These are phyloP conservation scores for Mycena polygramma DNA, from an alignment of 768 basidiomycete species.

Conservation along the genomic window DNA sequence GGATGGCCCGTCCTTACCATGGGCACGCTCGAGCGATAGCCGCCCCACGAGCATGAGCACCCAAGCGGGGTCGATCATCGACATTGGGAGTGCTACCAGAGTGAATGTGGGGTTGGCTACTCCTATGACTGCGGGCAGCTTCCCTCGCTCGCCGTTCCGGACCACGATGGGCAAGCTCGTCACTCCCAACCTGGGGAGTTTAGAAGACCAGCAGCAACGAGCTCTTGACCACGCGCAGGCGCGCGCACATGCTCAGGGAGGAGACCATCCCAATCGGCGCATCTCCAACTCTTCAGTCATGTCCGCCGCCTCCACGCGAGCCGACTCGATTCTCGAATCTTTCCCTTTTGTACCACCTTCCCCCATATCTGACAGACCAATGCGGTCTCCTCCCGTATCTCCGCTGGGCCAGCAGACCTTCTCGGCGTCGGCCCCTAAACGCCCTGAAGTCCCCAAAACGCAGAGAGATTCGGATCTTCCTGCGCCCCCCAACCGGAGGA, in stretches of 20 bases:
- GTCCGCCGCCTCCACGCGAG: slow-evolving; percentile 77
- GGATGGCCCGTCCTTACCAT: slow-evolving; percentile 56
- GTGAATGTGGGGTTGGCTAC: slow-evolving; percentile 70
- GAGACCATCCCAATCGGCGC: slow-evolving; percentile 58
- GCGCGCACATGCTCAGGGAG: slow-evolving; percentile 66
- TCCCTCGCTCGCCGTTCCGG: slow-evolving; percentile 63
- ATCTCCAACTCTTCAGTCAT: slow-evolving; percentile 76
- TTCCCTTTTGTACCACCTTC: slow-evolving; percentile 94
- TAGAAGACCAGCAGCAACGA: slow-evolving; percentile 78
- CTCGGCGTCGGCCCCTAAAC: slow-evolving; percentile 30
- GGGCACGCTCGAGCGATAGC: slow-evolving; percentile 56
- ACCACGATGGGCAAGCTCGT: slow-evolving; percentile 76
- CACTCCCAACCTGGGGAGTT: slow-evolving; percentile 55
- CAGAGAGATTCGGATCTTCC: slow-evolving; percentile 50
- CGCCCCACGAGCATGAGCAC: slow-evolving; percentile 75
- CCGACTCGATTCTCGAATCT: slow-evolving; percentile 87
- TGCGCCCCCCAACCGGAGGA: slow-evolving; percentile 70
- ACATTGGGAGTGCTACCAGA: slow-evolving; percentile 75
- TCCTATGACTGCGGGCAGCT: slow-evolving; percentile 49
- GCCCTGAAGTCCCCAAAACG: slow-evolving; percentile 34
- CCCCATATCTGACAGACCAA: slow-evolving; percentile 86
- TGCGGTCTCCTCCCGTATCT: slow-evolving; percentile 81
- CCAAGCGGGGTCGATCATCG: slow-evolving; percentile 69
- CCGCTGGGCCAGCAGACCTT: slow-evolving; percentile 73
- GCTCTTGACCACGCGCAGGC: slow-evolving; percentile 74